Evolutionary conservation across 805 yeast species (phyloP).

Genomic region (Saturnispora sanitii): DNA sequence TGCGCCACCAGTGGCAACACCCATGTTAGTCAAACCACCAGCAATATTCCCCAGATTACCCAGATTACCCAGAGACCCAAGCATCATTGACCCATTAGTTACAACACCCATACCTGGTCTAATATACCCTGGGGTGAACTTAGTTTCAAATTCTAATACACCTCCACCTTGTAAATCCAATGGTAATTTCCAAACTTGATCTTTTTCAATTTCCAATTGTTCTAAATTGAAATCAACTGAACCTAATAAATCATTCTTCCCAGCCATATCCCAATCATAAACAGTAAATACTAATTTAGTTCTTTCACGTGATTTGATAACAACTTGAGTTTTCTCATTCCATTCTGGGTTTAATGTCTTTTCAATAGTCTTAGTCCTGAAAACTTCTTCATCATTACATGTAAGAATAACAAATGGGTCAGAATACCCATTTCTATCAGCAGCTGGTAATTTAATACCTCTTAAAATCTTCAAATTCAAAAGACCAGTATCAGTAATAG

Average conservation of each 20-base stretch:
- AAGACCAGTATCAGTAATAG: conserved; percentile 59
- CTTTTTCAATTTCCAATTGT: conserved; percentile 34
- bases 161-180: conserved; percentile 53
- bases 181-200: conserved; percentile 34
- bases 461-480: conserved; percentile 46
- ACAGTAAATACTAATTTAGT: conserved; percentile 39
- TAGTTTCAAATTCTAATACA: conserved; percentile 39
- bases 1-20: conserved; percentile 29
- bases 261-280: conserved; percentile 74
- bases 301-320: conserved; percentile 55
- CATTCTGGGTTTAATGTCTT: conserved; percentile 66
- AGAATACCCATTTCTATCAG: conserved; percentile 66
- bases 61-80: conserved; percentile 23
- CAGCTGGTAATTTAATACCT: conserved; percentile 45
- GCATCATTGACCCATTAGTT: conserved; percentile 27
- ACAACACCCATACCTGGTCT: conserved; percentile 49
- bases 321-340: conserved; percentile 56
- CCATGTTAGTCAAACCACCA: conserved; percentile 25
- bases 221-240: conserved; percentile 39
- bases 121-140: conserved; percentile 55
- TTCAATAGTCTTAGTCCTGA: conserved; percentile 52
- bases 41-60: conserved; percentile 29
- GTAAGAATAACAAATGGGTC: conserved; percentile 56
- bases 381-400: conserved; percentile 44
- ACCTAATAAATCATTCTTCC: conserved; percentile 55